Evolutionary conservation across 345 rosid species (phyloP), one percentile per base, ranked within the genome.

Genomic region (Salix caprea): DNA sequence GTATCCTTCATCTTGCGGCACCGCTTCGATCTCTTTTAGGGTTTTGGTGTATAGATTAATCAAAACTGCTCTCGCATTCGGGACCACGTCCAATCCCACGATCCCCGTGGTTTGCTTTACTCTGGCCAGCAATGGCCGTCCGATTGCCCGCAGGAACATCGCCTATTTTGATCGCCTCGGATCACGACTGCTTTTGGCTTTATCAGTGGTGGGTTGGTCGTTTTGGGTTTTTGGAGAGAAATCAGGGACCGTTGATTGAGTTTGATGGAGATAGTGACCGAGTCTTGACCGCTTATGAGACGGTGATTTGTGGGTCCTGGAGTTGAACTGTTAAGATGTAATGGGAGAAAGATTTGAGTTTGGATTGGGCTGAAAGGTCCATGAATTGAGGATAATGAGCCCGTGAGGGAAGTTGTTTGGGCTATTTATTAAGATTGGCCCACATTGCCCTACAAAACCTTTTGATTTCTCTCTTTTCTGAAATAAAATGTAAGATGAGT

Each of bases 1-100:
- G 89, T 96, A 96, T 13, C 98, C 98, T 78, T 96, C 97, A 62
- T 91, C 99, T 78, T 90, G 90, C 54, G 98, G 99, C 7, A 96
- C 97, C 5, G 92, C 92, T 87, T 92, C 86, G 88, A 96, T 91
- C 90, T 96, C 94, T 70, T 89, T 92, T 76, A 96, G 92, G 88
- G 97, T 92, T 90, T 96, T 92, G 84, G 37, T 61, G 87, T 96
- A 94, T 7, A 96, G 94, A 70, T 37, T 84, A 85, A 82, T 91
- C 82, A 96, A 72, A 61, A 94, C 98, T 79, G 83, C 93, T 79
- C 96, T 89, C 66, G 94, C 97, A 84, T 94, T 92, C 26, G 97
- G 97, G 15, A 94, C 98, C 61, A 94, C 99, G 24, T 96, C 98
- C 42, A 96, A 89, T 24, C 99, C 99, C 0, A 90, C 96, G 80